phyloP scores from a whole-genome alignment of 352 stramenopile species.

The Globisporangium megalacanthum region DNA sequence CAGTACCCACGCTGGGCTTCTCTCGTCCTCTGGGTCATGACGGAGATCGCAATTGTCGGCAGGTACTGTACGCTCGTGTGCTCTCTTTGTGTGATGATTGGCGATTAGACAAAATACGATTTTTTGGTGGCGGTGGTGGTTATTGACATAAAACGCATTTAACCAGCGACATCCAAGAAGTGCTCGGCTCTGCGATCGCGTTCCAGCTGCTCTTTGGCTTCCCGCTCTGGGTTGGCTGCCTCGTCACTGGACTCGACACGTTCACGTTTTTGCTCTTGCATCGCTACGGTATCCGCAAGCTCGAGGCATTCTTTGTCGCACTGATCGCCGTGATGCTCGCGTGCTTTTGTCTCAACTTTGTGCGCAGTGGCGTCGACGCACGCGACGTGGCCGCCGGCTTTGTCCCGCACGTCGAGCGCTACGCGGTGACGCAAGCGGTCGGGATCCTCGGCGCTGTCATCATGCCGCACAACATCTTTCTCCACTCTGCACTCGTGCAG shows the following conservation, averaged over 20 bases:
- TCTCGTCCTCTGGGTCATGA: slow-evolving; percentile 89
- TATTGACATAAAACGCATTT: no score
- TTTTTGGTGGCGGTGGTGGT: no score
- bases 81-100: no score
- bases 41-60: slow-evolving; percentile 89
- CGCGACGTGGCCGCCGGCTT: slow-evolving; percentile 79
- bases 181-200: slow-evolving; percentile 89
- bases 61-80: slow-evolving; percentile 5
- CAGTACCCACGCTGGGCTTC: slow-evolving; percentile 77
- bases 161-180: slow-evolving; percentile 88
- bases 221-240: slow-evolving; percentile 86
- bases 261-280: slow-evolving; percentile 94
- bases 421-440: slow-evolving; percentile 81
- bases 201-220: slow-evolving; percentile 89
- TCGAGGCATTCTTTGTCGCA: slow-evolving; percentile 91
- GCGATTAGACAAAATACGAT: no score
- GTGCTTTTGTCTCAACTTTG: slow-evolving; percentile 91
- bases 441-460: slow-evolving; percentile 93
- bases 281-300: slow-evolving; percentile 89
- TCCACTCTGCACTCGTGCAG: slow-evolving; percentile 86
- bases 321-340: slow-evolving; percentile 93
- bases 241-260: slow-evolving; percentile 85
- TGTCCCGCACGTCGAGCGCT: slow-evolving; percentile 65
- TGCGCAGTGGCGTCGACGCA: slow-evolving; percentile 67
- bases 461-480: slow-evolving; percentile 93